Percentiles rank a stretch among this genome's conserved stretches.
Conservation (phyloP, 768 basidiomycete species). For the Russula abietina region DNA sequence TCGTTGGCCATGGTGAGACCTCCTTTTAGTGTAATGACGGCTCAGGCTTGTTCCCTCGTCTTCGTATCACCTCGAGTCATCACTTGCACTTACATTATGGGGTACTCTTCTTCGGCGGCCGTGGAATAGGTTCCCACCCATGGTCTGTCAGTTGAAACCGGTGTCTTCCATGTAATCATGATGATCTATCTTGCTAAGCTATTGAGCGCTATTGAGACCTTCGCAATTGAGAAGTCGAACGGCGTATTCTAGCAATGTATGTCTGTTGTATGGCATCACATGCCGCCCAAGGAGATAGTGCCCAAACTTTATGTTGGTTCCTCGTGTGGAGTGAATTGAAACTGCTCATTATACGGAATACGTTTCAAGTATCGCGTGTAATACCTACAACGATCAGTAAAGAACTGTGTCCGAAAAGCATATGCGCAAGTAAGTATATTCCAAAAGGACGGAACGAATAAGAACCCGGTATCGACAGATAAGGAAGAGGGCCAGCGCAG, state of each 20-base stretch:
- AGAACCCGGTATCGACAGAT: background rate
- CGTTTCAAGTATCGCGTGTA: slow-evolving; percentile 8
- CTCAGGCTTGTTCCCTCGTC: too few species aligned
- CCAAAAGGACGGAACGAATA: slow-evolving; percentile 3
- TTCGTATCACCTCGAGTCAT: too few species aligned
- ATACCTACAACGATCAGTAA: slow-evolving; percentile 23
- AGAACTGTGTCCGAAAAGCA: slow-evolving; percentile 5
- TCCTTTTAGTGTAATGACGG: too few species aligned
- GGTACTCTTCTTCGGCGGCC: too few species aligned
- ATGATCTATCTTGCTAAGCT: background rate
- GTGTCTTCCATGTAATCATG: background rate
- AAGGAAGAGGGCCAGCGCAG: background rate
- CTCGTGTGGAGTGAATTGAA: background rate
- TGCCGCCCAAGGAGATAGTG: background rate
- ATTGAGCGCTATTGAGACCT: too few species aligned
- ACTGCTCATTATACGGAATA: background rate
- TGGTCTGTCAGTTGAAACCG: too few species aligned
- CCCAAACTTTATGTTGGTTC: background rate
- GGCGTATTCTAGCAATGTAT: too few species aligned
- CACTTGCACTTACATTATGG: too few species aligned
- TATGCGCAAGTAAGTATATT: slow-evolving; percentile 18
- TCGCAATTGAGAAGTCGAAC: too few species aligned
- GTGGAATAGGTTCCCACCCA: too few species aligned
- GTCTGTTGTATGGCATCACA: background rate
- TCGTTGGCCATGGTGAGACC: too few species aligned